Conservation (phyloP, 345 rosid genomes). For the Psidium friedrichsthalianum region DNA sequence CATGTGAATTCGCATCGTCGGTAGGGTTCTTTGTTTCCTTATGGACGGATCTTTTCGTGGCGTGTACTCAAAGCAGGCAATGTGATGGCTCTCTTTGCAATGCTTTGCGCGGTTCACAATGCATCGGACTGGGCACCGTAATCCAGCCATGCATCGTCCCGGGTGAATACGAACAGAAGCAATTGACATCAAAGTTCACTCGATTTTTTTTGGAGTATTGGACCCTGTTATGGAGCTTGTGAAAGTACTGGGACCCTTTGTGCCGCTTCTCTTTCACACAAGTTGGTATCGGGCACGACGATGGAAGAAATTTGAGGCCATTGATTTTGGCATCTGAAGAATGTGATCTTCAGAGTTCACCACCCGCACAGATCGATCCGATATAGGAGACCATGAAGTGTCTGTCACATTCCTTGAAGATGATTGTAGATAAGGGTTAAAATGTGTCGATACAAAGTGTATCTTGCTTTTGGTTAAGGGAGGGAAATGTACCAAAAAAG, state of each 20-base stretch:
- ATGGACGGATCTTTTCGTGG: conserved; percentile 16
- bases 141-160: background rate
- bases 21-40: conserved; percentile 7
- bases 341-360: background rate
- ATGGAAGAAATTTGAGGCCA: background rate
- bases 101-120: background rate
- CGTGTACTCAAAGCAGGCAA: conserved; percentile 26
- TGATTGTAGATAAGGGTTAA: background rate
- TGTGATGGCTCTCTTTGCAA: background rate
- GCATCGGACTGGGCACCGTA: background rate
- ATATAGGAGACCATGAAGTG: background rate
- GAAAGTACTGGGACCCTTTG: background rate
- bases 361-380: background rate
- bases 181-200: background rate
- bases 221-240: background rate
- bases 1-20: conserved; percentile 35
- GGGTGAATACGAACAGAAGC: background rate
- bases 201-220: background rate
- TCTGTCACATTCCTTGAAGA: background rate
- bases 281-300: background rate
- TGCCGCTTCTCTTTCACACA: background rate
- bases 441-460: background rate
- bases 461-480: background rate
- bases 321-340: background rate
- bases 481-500: too few species aligned